These are phyloP conservation scores for Epichloe festucae DNA, from an alignment of 2,329 filamentous ascomycete species.

Conservation along the genomic window DNA sequence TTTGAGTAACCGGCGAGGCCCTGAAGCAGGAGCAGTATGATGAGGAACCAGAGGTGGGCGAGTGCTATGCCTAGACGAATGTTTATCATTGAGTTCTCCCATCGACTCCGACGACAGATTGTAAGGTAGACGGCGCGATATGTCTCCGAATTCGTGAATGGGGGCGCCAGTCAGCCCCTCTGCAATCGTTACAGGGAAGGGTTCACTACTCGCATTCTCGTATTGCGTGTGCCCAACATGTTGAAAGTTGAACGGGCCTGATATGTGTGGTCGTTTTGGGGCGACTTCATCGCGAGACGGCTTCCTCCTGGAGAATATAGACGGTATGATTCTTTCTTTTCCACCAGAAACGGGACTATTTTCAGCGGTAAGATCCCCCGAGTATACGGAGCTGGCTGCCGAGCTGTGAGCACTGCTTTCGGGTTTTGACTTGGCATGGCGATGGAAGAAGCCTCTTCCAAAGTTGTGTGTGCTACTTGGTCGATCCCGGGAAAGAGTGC, in stretches of 20 bases:
- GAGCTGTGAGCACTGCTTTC: conserved; percentile 37
- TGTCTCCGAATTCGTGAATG: background rate
- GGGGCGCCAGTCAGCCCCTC: background rate
- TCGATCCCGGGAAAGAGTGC: conserved; percentile 38
- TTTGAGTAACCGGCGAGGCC: conserved; percentile 26
- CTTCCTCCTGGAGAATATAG: conserved; percentile 39
- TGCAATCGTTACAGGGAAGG: background rate
- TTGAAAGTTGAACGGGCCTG: conserved; percentile 53
- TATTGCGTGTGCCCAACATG: conserved; percentile 47
- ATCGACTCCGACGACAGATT: conserved; percentile 21
- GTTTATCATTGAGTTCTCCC: background rate
- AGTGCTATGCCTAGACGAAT: background rate
- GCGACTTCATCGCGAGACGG: conserved; percentile 20
- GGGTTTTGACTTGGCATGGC: conserved; percentile 35
- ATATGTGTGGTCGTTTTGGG: conserved; percentile 39
- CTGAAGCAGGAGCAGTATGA: conserved; percentile 11
- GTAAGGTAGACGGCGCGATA: background rate
- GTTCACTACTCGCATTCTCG: conserved; percentile 30
- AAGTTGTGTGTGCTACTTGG: conserved; percentile 48
- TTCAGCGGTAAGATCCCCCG: conserved; percentile 28
- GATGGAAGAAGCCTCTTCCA: conserved; percentile 45
- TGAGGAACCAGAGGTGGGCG: conserved; percentile 9
- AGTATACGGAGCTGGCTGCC: conserved; percentile 35
- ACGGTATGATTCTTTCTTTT: conserved; percentile 35
- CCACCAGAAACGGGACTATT: conserved; percentile 13